These are phyloP conservation scores for Eleusine indica DNA, from an alignment of 176 grass and related monocot species.

Conservation along the genomic window DNA sequence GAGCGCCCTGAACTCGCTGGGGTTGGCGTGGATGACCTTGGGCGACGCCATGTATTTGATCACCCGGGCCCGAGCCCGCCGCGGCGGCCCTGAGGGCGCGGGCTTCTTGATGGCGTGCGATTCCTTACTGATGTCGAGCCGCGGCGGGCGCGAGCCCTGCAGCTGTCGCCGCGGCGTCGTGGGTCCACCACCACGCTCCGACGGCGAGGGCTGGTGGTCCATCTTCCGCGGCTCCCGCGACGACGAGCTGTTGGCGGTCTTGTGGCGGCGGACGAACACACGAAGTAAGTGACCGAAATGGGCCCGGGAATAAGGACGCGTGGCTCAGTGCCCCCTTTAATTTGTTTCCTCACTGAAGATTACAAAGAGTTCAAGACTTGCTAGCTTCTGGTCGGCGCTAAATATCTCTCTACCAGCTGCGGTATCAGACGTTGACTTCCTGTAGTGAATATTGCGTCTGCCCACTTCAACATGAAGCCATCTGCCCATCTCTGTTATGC, in stretches of 20 bases:
- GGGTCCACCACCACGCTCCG: not conserved
- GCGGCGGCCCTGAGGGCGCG: not conserved
- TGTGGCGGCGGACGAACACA: constrained; percentile 1
- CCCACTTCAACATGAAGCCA: too few relatives aligned
- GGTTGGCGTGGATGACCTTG: constrained; percentile 78
- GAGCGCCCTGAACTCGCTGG: constrained; percentile 87
- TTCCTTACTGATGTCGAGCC: constrained; percentile 63
- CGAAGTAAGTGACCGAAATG: not conserved
- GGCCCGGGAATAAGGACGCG: too few relatives aligned
- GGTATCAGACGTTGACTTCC: too few relatives aligned
- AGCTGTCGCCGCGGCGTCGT: constrained; percentile 60
- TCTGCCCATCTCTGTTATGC: too few relatives aligned
- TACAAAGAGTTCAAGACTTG: too few relatives aligned
- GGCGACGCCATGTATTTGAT: constrained; percentile 96
- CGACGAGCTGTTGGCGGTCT: constrained; percentile 11
- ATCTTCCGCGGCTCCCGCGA: constrained; percentile 5
- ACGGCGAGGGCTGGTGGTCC: constrained; percentile 40
- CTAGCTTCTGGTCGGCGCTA: too few relatives aligned
- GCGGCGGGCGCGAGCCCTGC: constrained; percentile 72
- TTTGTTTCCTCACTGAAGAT: too few relatives aligned
- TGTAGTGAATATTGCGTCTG: too few relatives aligned
- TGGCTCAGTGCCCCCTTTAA: too few relatives aligned
- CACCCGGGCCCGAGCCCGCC: constrained; percentile 41
- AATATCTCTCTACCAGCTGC: too few relatives aligned
- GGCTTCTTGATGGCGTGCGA: constrained; percentile 91